Evolutionary conservation across 2,329 filamentous ascomycete genomes (phyloP).

Genomic region (Talaromyces sp.): DNA sequence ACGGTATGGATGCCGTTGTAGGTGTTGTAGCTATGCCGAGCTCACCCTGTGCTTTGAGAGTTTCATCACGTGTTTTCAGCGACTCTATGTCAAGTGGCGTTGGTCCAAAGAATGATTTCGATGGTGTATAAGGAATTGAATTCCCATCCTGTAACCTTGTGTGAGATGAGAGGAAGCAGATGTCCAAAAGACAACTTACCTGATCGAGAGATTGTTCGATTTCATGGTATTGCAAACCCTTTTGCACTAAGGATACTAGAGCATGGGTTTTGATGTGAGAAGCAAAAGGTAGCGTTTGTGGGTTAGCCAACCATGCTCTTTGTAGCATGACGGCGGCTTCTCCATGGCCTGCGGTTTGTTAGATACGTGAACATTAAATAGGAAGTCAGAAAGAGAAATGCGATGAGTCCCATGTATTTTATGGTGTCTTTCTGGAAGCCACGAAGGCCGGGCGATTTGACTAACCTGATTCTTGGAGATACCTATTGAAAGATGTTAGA

Average conservation of each 20-base stretch:
- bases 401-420: not conserved
- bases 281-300: conserved; percentile 58
- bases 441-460: conserved; percentile 16
- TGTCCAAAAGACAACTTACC: conserved; percentile 30
- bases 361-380: conserved; percentile 10
- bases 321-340: conserved; percentile 57
- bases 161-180: conserved; percentile 19
- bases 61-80: conserved; percentile 26
- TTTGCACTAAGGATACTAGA: conserved; percentile 58
- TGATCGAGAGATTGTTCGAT: conserved; percentile 46
- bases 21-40: conserved; percentile 26
- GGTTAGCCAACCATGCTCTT: conserved; percentile 59
- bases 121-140: conserved; percentile 29
- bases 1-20: conserved; percentile 21
- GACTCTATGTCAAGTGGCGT: conserved; percentile 31
- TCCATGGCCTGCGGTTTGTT: conserved; percentile 45
- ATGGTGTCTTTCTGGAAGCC: conserved; percentile 1
- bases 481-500: conserved; percentile 31
- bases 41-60: conserved; percentile 20
- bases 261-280: conserved; percentile 54
- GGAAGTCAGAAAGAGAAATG: not conserved
- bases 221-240: conserved; percentile 54
- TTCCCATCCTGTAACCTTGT: conserved; percentile 34
- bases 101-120: conserved; percentile 46
- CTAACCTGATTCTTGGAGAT: conserved; percentile 53